phyloP scores from a whole-genome alignment of 306 rosid species.

The Pueraria montana region DNA sequence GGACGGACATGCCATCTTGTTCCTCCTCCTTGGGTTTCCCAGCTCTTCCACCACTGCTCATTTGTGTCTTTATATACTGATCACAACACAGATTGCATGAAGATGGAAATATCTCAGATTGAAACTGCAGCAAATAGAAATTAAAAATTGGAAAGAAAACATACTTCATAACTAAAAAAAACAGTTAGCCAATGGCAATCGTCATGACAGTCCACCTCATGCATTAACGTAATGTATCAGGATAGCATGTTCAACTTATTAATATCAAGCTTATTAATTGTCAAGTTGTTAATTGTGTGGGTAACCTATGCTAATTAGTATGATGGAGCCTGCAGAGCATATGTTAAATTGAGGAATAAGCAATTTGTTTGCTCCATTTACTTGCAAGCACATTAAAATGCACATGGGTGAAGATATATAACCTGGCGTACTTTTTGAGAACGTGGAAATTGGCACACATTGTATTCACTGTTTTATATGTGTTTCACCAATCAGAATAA shows the following conservation, averaged over 20 bases:
- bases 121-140: background rate
- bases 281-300: background rate
- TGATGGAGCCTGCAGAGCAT: background rate
- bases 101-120: background rate
- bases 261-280: background rate
- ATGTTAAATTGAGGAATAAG: background rate
- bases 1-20: conserved; percentile 94
- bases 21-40: conserved; percentile 86
- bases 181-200: background rate
- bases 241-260: background rate
- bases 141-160: background rate
- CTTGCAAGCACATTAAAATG: background rate
- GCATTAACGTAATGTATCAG: background rate
- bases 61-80: conserved; percentile 11
- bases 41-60: conserved; percentile 73
- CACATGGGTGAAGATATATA: background rate
- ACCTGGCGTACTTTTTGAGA: background rate
- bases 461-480: background rate
- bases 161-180: background rate
- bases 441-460: background rate
- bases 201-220: background rate
- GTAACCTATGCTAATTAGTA: background rate
- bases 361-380: background rate
- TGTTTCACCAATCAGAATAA: background rate
- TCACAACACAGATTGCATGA: background rate